Conservation (phyloP, 2,329 filamentous ascomycete species). For the Fusarium concolor region DNA sequence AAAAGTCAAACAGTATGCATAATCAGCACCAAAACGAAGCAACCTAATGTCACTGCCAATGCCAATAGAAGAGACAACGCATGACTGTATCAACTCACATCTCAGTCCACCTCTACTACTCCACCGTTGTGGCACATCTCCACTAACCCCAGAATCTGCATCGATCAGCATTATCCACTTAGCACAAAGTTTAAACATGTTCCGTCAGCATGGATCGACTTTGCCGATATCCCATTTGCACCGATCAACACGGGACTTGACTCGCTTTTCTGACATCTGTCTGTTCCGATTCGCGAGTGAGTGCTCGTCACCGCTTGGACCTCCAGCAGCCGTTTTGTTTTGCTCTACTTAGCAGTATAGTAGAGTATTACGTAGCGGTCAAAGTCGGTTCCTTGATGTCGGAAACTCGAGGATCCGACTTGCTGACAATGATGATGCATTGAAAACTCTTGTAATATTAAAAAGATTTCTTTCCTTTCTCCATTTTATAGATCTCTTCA, state of each 20-base stretch:
- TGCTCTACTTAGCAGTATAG: too few relatives aligned
- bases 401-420: background rate
- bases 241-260: slow-evolving; percentile 6
- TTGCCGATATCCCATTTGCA: background rate
- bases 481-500: too few relatives aligned
- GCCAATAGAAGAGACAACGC: background rate
- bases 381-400: background rate
- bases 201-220: background rate
- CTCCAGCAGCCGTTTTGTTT: background rate
- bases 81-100: background rate
- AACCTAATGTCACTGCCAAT: background rate
- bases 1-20: background rate
- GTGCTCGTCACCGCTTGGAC: background rate
- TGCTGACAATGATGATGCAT: background rate
- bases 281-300: slow-evolving; percentile 11
- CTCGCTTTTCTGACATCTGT: background rate
- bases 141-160: slow-evolving; percentile 5
- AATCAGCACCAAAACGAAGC: background rate
- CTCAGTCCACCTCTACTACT: background rate
- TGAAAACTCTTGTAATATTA: background rate
- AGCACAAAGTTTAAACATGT: slow-evolving; percentile 4
- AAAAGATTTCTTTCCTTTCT: too few relatives aligned
- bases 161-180: slow-evolving; percentile 19
- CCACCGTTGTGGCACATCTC: background rate
- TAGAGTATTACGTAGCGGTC: slow-evolving; percentile 19